phyloP scores from a whole-genome alignment of 768 basidiomycete genomes.

The Boletus vermiculosoides region DNA sequence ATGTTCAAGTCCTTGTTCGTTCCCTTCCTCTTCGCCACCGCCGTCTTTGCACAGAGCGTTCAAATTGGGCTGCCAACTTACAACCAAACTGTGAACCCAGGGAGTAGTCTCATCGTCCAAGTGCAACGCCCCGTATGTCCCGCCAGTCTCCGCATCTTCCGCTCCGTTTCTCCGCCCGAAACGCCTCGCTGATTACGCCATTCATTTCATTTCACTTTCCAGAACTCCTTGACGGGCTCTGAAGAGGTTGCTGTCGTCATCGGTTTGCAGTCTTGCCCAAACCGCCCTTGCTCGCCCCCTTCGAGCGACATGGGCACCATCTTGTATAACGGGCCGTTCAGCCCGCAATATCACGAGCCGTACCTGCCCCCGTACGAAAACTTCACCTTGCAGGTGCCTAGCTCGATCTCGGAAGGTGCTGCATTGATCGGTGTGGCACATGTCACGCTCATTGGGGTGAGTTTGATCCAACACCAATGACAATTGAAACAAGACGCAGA shows the following conservation, averaged over 20 bases:
- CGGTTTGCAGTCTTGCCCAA: conserved; percentile 41
- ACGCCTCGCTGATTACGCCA: neutral
- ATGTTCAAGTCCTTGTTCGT: conserved; percentile 20
- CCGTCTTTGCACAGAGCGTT: conserved; percentile 42
- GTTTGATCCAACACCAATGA: conserved; percentile 16
- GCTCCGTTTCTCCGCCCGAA: neutral
- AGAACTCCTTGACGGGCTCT: conserved; percentile 40
- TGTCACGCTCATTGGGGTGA: conserved; percentile 41
- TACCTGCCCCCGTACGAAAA: conserved; percentile 43
- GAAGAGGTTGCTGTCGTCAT: conserved; percentile 48
- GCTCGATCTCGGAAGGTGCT: conserved; percentile 24
- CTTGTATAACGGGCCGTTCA: conserved; percentile 47
- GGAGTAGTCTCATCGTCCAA: conserved; percentile 42
- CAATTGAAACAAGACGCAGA: neutral
- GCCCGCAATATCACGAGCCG: conserved; percentile 34
- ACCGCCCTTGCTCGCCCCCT: conserved; percentile 25
- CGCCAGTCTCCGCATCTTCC: neutral
- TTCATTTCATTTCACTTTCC: neutral
- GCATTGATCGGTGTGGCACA: conserved; percentile 40
- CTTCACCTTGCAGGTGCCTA: conserved; percentile 43
- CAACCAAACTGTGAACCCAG: conserved; percentile 34
- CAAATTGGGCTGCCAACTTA: conserved; percentile 39
- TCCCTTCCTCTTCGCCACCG: conserved; percentile 30
- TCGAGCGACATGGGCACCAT: conserved; percentile 38
- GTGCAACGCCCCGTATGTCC: conserved; percentile 47